These are phyloP conservation scores for Amauroascus verrucosus DNA, from an alignment of 2,329 filamentous ascomycete genomes.

Conservation along the genomic window DNA sequence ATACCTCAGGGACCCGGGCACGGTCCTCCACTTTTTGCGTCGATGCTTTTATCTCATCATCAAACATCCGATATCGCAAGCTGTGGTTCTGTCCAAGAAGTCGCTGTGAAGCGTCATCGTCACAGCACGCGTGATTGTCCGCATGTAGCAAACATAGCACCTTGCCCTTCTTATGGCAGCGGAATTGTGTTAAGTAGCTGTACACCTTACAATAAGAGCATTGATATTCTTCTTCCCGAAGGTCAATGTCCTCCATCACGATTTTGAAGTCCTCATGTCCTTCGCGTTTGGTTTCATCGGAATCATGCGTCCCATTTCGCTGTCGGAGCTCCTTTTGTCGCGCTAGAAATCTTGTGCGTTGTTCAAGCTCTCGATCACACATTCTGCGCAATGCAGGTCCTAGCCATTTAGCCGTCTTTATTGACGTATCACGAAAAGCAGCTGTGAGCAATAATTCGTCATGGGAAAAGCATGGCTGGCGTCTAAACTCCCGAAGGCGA, in stretches of 20 bases:
- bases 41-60: constrained; percentile 55
- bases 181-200: constrained; percentile 81
- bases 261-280: constrained; percentile 48
- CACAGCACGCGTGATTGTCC: constrained; percentile 71
- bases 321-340: constrained; percentile 49
- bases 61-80: constrained; percentile 65
- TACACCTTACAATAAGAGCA: constrained; percentile 89
- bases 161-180: constrained; percentile 71
- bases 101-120: constrained; percentile 55
- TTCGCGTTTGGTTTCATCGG: constrained; percentile 22
- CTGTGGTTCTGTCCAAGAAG: constrained; percentile 60
- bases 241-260: constrained; percentile 59
- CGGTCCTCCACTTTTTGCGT: constrained; percentile 76
- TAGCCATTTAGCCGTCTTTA: constrained; percentile 91
- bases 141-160: constrained; percentile 74
- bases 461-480: constrained; percentile 94
- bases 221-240: constrained; percentile 85
- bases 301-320: constrained; percentile 39
- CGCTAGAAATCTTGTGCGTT: constrained; percentile 57
- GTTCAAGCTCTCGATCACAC: constrained; percentile 58
- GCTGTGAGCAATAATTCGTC: constrained; percentile 90
- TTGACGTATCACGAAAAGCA: constrained; percentile 65
- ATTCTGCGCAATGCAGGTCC: constrained; percentile 76
- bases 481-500: constrained; percentile 72
- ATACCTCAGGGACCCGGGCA: constrained; percentile 71